A percentile compares a stretch with the other conserved stretches of the same genome.
phyloP scores from a whole-genome alignment of 2,329 filamentous ascomycete genomes.

The Talaromyces sp. region DNA sequence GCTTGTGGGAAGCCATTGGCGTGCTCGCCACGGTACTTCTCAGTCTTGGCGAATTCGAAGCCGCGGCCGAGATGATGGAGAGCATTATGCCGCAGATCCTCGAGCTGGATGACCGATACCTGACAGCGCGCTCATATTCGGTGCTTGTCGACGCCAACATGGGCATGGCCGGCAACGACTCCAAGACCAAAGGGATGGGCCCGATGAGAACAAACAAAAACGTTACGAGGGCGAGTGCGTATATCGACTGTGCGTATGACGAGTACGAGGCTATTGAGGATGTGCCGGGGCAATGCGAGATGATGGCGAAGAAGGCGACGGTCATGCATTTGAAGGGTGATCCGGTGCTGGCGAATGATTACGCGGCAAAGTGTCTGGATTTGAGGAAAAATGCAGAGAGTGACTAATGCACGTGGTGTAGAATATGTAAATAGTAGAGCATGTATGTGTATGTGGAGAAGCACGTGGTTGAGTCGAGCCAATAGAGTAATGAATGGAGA shows the following conservation, averaged over 20 bases:
- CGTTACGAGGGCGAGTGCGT: slow-evolving; percentile 53
- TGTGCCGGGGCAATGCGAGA: slow-evolving; percentile 64
- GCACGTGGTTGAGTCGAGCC: no score
- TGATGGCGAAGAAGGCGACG: slow-evolving; percentile 75
- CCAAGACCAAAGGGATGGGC: slow-evolving; percentile 1
- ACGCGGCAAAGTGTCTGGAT: slow-evolving; percentile 59
- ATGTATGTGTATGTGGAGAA: not conserved
- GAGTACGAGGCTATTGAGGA: slow-evolving; percentile 65
- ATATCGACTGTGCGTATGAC: slow-evolving; percentile 57
- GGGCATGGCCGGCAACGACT: slow-evolving; percentile 57
- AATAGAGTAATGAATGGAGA: no score
- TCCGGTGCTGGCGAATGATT: slow-evolving; percentile 57
- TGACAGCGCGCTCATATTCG: slow-evolving; percentile 63
- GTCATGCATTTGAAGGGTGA: slow-evolving; percentile 68
- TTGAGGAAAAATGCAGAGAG: slow-evolving; percentile 24
- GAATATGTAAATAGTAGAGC: not conserved
- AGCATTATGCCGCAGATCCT: slow-evolving; percentile 70
- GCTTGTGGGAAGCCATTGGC: slow-evolving; percentile 67
- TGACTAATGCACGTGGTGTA: not conserved
- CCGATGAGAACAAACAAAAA: slow-evolving; percentile 46
- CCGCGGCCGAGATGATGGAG: slow-evolving; percentile 58
- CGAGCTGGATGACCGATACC: slow-evolving; percentile 59
- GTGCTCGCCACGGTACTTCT: slow-evolving; percentile 63
- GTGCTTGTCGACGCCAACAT: slow-evolving; percentile 71
- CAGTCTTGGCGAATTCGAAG: slow-evolving; percentile 63